Evolutionary conservation across 2,329 filamentous ascomycete species (phyloP).

Genomic region (Bipolaris sorokiniana): DNA sequence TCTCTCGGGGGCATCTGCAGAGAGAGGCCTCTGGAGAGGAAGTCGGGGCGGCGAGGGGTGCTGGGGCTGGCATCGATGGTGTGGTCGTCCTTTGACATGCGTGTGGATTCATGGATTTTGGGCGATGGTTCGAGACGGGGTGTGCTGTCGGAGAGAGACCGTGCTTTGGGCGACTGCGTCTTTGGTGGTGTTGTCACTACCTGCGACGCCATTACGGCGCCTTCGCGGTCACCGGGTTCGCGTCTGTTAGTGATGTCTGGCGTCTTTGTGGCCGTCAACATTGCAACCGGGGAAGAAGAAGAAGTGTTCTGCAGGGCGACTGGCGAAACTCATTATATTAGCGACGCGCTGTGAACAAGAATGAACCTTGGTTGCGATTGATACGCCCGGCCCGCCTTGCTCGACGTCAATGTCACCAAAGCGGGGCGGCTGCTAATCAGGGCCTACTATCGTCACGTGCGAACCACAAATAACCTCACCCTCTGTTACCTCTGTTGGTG

Average conservation of each 20-base stretch:
- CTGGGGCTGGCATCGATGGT: conserved; percentile 49
- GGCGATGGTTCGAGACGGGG: conserved; percentile 55
- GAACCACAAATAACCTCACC: conserved; percentile 1
- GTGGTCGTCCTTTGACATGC: conserved; percentile 55
- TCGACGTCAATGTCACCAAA: conserved; percentile 18
- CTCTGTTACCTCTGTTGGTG: not conserved
- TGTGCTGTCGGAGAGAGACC: conserved; percentile 54
- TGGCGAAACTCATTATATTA: conserved; percentile 33
- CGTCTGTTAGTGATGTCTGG: conserved; percentile 25
- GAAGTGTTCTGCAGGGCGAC: conserved; percentile 12
- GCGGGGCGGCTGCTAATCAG: conserved; percentile 36
- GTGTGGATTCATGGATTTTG: conserved; percentile 51
- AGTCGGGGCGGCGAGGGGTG: conserved; percentile 74
- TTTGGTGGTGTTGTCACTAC: conserved; percentile 42
- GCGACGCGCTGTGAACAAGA: conserved; percentile 17
- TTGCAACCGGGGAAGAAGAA: conserved; percentile 23
- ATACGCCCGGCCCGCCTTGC: conserved; percentile 7
- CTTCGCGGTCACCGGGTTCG: conserved; percentile 27
- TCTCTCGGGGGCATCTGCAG: conserved; percentile 71
- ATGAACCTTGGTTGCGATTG: conserved; percentile 4
- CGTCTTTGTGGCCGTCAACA: conserved; percentile 32
- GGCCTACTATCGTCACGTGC: conserved; percentile 25
- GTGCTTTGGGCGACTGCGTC: conserved; percentile 48
- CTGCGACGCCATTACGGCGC: conserved; percentile 15
- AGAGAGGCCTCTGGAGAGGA: conserved; percentile 68